Evolutionary conservation across 2,329 filamentous ascomycete species (phyloP), one percentile per base, ranked within the genome.

Genomic region (Phialophora chinensis): DNA sequence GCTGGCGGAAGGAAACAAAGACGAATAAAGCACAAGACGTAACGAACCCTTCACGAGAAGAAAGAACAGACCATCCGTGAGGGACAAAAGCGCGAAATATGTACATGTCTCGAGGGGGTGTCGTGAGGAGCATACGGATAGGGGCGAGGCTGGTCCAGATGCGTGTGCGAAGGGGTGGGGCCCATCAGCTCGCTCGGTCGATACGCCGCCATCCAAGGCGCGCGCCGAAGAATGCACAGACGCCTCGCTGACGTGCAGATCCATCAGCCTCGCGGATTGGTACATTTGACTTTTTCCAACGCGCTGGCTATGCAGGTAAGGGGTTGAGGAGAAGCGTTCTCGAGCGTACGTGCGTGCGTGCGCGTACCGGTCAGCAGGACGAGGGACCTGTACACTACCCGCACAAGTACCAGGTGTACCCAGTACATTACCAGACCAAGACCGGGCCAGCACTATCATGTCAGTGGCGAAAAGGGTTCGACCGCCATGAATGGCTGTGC

Each of bases 141-240:
- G 59, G 59, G 59, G 49, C 29, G 38, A 42, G n/a, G 44, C 49
- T 53, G 59, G 59, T 61, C 59, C 20, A 61, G 59, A 53, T 61
- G 29, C 17, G 49, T 52, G 49, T 27, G 20, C 49, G 12, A 23
- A 11, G 49, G 49, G 23, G 49, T 29, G 49, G 49, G 49, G 20
- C 49, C 23, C 20, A 14, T 52, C 38, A 4, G 8, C 49, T 10
- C 11, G 44, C 44, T 49, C 33, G 12, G n/a, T 44, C n/a, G 25
- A 44, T 47, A 31, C 42, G 42, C n/a, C 17, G 17, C 33, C 33
- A 11, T 59, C 23, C 20, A 31, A 27, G 56, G 33, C 14, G 38
- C 25, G 49, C 23, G 14, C 49, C 17, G 49, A 27, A 17, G 7
- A 20, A 20, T 55, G 53, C 53, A 55, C 53, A 55, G 53, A 20